These are phyloP conservation scores for Testicularia cyperi DNA, from an alignment of 1,284 basidiomycete species.

Conservation along the genomic window DNA sequence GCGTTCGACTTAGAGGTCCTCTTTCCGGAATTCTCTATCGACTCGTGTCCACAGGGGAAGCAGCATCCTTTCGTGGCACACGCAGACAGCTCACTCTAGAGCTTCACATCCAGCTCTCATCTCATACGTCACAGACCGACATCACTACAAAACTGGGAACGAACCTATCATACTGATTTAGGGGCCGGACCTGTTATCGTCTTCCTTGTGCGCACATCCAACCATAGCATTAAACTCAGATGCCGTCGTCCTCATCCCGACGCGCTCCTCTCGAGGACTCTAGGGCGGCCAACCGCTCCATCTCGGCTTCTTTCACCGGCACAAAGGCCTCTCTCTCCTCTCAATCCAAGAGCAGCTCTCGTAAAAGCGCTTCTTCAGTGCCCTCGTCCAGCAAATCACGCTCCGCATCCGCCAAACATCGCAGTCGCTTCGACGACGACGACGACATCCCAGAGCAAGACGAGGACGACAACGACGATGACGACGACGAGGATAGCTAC, in stretches of 20 bases:
- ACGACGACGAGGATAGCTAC: conserved; percentile 18
- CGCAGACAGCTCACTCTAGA: no score
- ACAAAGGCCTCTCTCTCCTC: conserved; percentile 30
- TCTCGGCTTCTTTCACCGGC: conserved; percentile 35
- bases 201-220: no score
- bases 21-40: no score
- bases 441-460: conserved; percentile 30
- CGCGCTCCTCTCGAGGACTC: conserved; percentile 30
- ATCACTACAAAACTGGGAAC: no score
- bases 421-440: conserved; percentile 35
- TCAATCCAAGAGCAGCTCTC: conserved; percentile 9
- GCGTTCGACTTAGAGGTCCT: no score
- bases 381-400: conserved; percentile 18
- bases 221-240: no score
- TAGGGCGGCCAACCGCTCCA: conserved; percentile 29
- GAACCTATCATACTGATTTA: no score
- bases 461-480: conserved; percentile 6
- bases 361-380: conserved; percentile 8
- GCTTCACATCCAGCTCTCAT: no score
- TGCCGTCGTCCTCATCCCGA: conserved; percentile 27
- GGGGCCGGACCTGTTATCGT: no score
- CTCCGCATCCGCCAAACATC: conserved; percentile 23
- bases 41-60: no score
- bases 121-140: no score
- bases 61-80: no score